Conservation (phyloP, 352 stramenopile genomes). For the Nothophytophthora sp. region DNA sequence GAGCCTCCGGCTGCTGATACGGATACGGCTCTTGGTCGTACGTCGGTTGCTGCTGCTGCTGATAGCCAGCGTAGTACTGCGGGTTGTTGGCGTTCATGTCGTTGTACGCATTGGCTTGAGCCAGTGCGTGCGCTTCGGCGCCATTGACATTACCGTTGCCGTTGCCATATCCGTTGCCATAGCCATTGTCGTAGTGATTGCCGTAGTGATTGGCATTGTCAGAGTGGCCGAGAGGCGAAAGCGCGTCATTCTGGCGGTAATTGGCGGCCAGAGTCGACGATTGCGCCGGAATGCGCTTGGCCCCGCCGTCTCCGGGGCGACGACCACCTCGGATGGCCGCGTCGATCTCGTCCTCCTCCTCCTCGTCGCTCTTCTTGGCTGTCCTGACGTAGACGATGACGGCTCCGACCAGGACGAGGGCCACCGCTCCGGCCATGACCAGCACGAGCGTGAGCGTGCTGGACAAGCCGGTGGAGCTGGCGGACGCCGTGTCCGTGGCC, state of each 20-base stretch:
- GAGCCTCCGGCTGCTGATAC: conserved; percentile 10
- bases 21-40: conserved; percentile 24
- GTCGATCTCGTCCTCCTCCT: conserved; percentile 32
- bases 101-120: not conserved
- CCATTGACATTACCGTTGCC: not conserved
- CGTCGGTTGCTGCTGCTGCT: conserved; percentile 7
- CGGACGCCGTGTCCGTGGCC: conserved; percentile 32
- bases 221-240: conserved; percentile 29
- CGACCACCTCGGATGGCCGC: conserved; percentile 13
- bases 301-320: conserved; percentile 7
- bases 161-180: not conserved
- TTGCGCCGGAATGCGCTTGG: conserved; percentile 12
- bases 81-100: not conserved
- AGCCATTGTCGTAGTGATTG: conserved; percentile 11
- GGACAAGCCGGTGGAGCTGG: conserved; percentile 10
- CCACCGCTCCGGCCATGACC: conserved; percentile 48
- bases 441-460: conserved; percentile 42
- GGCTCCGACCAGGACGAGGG: conserved; percentile 37
- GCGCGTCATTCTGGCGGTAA: conserved; percentile 32
- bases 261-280: conserved; percentile 31
- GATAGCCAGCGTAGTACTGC: not conserved
- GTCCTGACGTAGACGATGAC: conserved; percentile 62
- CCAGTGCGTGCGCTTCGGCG: not conserved
- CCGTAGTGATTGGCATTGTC: conserved; percentile 15
- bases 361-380: conserved; percentile 29